Conservation (phyloP, 1,139 yeast genomes). For the Candida freyschussii region DNA sequence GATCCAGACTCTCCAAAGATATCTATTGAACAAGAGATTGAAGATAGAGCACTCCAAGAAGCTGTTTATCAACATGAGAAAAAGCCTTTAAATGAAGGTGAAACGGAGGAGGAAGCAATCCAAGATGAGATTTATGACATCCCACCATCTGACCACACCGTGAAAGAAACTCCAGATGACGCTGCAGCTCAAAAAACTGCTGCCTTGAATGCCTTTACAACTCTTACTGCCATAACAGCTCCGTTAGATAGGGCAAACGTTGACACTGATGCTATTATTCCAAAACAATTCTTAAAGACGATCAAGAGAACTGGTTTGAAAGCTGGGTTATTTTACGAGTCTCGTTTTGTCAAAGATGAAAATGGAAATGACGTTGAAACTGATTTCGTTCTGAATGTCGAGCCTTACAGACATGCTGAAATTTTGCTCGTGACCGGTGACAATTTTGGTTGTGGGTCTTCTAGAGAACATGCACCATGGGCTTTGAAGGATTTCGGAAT, state of each 20-base stretch:
- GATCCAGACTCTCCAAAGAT: constrained; percentile 59
- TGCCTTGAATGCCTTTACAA: constrained; percentile 66
- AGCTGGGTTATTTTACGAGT: constrained; percentile 85
- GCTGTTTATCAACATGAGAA: constrained; percentile 71
- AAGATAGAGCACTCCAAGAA: constrained; percentile 56
- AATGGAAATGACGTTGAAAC: constrained; percentile 77
- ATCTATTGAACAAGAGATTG: constrained; percentile 47
- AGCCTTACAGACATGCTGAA: constrained; percentile 74
- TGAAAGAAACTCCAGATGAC: constrained; percentile 33
- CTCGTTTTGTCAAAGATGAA: constrained; percentile 66
- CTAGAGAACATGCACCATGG: constrained; percentile 99
- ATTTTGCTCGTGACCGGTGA: constrained; percentile 91
- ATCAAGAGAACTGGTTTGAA: constrained; percentile 94
- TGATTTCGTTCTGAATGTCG: constrained; percentile 82
- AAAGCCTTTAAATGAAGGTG: constrained; percentile 42
- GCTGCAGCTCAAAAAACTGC: constrained; percentile 31
- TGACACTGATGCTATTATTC: constrained; percentile 97
- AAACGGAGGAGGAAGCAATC: constrained; percentile 29
- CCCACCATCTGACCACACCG: constrained; percentile 41
- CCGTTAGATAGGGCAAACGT: constrained; percentile 93
- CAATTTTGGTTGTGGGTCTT: constrained; percentile 98
- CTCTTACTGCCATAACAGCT: constrained; percentile 82
- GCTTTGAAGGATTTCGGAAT: constrained; percentile 97
- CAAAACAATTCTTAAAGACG: constrained; percentile 95
- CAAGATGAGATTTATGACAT: constrained; percentile 55